Base-by-base conservation (phyloP, 73 alveolate species). In the Stentor coeruleus region DNA sequence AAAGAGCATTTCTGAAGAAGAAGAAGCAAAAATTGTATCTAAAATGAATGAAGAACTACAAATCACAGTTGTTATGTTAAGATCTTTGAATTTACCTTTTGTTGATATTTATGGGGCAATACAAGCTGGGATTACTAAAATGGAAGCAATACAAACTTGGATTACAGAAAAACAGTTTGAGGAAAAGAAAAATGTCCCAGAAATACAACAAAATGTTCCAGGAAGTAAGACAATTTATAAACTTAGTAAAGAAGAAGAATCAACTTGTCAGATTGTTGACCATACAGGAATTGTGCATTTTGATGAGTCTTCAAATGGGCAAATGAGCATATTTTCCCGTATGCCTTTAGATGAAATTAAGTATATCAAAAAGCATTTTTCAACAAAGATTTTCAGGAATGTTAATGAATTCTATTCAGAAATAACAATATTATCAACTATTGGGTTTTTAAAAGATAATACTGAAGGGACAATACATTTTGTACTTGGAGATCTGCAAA, bases 21-120 rank as follows among this genome's bases (percentile, higher is more conserved):
- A 66, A 66, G 79, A 66, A 66, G 37, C 37, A 40, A 66, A 66
- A 66, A 66, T 66, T 0, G 37, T 66, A 1, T 20, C 39, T 14
- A 31, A 20, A 1, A 66, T 66, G 79, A 66, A 20, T 75, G 83
- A 75, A 75, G 83, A 75, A 2, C 59, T 37, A 66, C 72, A 75
- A 37, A 75, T 75, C 37, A 15, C 39, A 6, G 31, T 75, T 1
- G 83, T 38, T 36, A 39, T 30, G 59, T 2, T 75, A 35, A 75
- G 26, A 37, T 75, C 83, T 20, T 20, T 75, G 66, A 39, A 39
- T 15, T 75, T 20, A 1, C 33, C 41, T 75, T 75, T 75, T 39
- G 39, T 20, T 14, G 59, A 15, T 1, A 75, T 75, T 35, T n/a
- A 75, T 26, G 59, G 36, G 2, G 83, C 74, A n/a, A 20, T 75